Evolutionary conservation across 345 rosid species (phyloP), one percentile per base, ranked within the genome.

Genomic region (Linum usitatissimum): DNA sequence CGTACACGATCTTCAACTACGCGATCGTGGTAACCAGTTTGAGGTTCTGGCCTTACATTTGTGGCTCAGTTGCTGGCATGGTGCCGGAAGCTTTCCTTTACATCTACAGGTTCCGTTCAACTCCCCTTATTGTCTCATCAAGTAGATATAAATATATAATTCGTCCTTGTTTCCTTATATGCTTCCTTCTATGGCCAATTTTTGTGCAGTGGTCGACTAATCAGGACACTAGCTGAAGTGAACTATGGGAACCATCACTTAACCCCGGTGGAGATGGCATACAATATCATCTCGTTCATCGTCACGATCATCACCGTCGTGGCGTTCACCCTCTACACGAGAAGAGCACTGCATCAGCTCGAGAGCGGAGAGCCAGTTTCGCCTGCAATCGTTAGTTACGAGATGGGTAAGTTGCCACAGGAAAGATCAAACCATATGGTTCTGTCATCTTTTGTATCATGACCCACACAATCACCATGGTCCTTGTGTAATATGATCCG

Each of bases 1-100:
- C 99, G 1, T 93, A 93, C 87, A 93, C 97, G 28, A 79, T 93
- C 59, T 93, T 93, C 81, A 92, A 89, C 79, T 92, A 92, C 70
- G 98, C 95, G 30, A 78, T 89, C 19, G 97, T 84, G 36, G 86
- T 85, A 38, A 89, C 98, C 36, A 84, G 85, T 63, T 81, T 92
- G 84, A 82, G 71, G 62, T 92, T 92, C 79, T 87, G 90, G 96
- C 99, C 99, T 34, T 93, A 87, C 71, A 45, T 93, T 18, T 83
- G 78, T 7, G 99, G 99, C 53, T 93, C 97, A 31, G 60, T 93
- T 65, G 81, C 96, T 3, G 97, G 99, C 75, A 93, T 92, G 98
- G 73, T 92, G 57, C 98, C 96, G 18, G 96, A 92, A 79, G 95
- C 98, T 75, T 92, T 86, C 79, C 77, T 92, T 65, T 92, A 92